Conservation (phyloP, 345 rosid genomes). For the Eucalyptus erythrocorys region DNA sequence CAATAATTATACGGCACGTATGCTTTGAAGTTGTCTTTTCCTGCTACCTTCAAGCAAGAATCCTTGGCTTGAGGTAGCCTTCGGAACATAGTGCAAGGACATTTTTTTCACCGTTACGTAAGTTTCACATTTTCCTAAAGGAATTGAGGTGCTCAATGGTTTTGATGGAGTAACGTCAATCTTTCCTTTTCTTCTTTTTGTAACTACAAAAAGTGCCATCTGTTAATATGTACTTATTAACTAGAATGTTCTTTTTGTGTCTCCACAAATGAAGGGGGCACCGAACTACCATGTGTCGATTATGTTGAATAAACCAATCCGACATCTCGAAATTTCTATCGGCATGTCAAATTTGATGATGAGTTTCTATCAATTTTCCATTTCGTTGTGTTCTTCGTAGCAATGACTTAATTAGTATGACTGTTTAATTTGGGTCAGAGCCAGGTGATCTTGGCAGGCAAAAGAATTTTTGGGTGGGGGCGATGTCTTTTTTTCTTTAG, state of each 20-base stretch:
- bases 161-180: neutral
- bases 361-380: neutral
- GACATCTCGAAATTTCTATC: neutral
- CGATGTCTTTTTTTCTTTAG: neutral
- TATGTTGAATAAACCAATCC: neutral
- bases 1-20: neutral
- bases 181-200: neutral
- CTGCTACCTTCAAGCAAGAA: neutral
- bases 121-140: neutral
- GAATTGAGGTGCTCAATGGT: neutral
- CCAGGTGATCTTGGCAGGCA: neutral
- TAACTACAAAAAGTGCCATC: neutral
- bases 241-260: no score
- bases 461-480: neutral
- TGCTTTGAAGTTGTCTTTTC: neutral
- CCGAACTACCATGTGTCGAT: neutral
- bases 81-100: neutral
- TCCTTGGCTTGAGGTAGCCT: neutral
- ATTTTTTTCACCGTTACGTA: neutral
- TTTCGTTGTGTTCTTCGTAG: neutral
- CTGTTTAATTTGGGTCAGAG: neutral
- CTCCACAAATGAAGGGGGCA: no score
- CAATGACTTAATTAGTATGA: neutral
- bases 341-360: neutral
- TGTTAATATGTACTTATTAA: neutral